phyloP scores from a whole-genome alignment of 139 green algal genomes.

The Diplosphaera chodatii region DNA sequence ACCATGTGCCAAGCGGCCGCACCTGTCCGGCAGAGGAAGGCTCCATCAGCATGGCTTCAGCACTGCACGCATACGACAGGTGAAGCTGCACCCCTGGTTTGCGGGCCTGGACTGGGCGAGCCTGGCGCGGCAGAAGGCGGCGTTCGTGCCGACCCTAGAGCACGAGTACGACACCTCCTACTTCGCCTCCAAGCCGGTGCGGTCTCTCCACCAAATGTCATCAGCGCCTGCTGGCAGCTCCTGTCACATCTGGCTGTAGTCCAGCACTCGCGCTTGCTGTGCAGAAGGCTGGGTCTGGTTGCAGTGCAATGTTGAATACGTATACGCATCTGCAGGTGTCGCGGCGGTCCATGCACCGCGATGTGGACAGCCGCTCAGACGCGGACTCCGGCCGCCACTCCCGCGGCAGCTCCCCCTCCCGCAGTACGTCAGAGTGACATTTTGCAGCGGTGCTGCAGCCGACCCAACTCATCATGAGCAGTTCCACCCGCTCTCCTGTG shows the following conservation, averaged over 20 bases:
- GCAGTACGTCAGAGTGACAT: neutral
- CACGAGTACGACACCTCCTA: slow-evolving; percentile 64
- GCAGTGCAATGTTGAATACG: no score
- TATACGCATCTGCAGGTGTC: slow-evolving; percentile 5
- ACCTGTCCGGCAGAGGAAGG: no score
- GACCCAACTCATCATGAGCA: no score
- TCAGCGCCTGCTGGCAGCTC: neutral
- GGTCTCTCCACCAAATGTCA: neutral
- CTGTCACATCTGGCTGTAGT: neutral
- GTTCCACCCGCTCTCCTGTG: no score
- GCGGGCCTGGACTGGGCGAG: slow-evolving; percentile 67
- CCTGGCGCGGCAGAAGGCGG: slow-evolving; percentile 63
- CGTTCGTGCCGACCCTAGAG: slow-evolving; percentile 63
- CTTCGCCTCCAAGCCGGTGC: slow-evolving; percentile 41
- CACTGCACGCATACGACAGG: slow-evolving; percentile 28
- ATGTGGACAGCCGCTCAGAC: neutral
- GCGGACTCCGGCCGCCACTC: neutral
- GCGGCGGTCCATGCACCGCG: neutral
- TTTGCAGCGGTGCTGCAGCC: no score
- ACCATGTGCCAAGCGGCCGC: no score
- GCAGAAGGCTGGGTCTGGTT: neutral
- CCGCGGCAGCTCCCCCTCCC: neutral
- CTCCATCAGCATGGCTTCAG: no score
- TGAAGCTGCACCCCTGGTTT: slow-evolving; percentile 87
- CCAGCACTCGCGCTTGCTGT: neutral